Evolutionary conservation across 192 early-diverging fungal species (phyloP).

Genomic region (Piromyces sp.): DNA sequence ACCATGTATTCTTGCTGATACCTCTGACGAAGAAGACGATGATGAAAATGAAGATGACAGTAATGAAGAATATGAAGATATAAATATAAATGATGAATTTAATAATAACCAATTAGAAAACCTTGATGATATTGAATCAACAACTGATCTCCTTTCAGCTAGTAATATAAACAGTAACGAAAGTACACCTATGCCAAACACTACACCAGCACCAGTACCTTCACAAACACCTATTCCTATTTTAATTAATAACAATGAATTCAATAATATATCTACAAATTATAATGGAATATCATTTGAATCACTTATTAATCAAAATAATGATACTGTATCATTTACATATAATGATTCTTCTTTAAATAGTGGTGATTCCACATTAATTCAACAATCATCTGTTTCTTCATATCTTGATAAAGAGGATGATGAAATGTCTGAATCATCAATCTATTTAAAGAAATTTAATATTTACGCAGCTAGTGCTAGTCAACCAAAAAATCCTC

Average conservation of each 20-base stretch:
- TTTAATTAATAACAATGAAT: background rate
- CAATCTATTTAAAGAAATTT: background rate
- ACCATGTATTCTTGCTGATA: background rate
- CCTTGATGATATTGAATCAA: background rate
- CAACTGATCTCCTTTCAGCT: background rate
- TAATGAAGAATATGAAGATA: background rate
- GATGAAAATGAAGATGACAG: background rate
- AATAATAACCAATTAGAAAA: background rate
- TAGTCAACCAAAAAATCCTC: background rate
- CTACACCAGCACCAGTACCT: background rate
- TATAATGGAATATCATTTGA: background rate
- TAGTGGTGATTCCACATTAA: background rate
- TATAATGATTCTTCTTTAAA: background rate
- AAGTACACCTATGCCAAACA: background rate
- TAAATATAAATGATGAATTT: background rate
- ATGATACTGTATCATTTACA: background rate
- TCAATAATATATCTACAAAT: background rate
- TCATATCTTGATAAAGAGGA: background rate
- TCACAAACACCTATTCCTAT: background rate
- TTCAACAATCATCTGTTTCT: background rate
- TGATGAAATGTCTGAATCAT: background rate
- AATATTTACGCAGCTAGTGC: background rate
- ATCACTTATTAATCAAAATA: background rate
- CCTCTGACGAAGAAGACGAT: background rate
- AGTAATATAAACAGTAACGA: background rate